phyloP scores from a whole-genome alignment of 2,329 filamentous ascomycete species.

The Penicillium sp. region DNA sequence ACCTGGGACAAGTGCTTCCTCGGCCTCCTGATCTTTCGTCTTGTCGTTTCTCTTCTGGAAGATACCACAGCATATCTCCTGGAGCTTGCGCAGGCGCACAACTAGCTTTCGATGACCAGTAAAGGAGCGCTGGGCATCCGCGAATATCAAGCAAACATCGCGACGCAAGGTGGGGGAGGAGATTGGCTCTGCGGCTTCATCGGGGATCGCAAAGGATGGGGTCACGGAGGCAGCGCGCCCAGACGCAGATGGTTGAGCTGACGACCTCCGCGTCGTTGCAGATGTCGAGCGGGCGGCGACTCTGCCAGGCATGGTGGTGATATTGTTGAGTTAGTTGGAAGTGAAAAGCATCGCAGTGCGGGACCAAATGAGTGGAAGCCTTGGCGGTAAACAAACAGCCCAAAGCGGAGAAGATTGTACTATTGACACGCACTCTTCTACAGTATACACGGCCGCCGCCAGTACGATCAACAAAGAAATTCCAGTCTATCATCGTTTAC shows the following conservation, averaged over 20 bases:
- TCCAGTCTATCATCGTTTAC: no score
- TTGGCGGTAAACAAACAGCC: conserved; percentile 43
- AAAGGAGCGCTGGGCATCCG: conserved; percentile 83
- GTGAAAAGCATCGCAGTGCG: conserved; percentile 23
- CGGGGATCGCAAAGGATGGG: conserved; percentile 55
- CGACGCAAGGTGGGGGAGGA: conserved; percentile 62
- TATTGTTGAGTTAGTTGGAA: conserved; percentile 20
- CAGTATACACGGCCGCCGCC: neutral
- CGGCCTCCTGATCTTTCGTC: conserved; percentile 54
- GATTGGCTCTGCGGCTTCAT: conserved; percentile 55
- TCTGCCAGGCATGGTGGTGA: conserved; percentile 41
- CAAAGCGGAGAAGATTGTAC: conserved; percentile 32
- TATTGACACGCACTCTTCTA: neutral
- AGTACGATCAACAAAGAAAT: no score
- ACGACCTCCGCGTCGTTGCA: conserved; percentile 41
- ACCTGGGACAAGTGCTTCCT: conserved; percentile 44
- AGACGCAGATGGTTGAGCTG: conserved; percentile 72
- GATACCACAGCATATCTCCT: conserved; percentile 75
- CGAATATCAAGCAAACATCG: conserved; percentile 72
- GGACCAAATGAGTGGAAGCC: conserved; percentile 20
- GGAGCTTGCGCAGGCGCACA: conserved; percentile 83
- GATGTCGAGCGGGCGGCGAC: conserved; percentile 41
- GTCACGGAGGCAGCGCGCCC: conserved; percentile 68
- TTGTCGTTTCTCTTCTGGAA: conserved; percentile 40
- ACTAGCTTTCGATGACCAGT: conserved; percentile 88